Conservation (phyloP, 2,329 filamentous ascomycete genomes). For the Diplocarpon rosae region DNA sequence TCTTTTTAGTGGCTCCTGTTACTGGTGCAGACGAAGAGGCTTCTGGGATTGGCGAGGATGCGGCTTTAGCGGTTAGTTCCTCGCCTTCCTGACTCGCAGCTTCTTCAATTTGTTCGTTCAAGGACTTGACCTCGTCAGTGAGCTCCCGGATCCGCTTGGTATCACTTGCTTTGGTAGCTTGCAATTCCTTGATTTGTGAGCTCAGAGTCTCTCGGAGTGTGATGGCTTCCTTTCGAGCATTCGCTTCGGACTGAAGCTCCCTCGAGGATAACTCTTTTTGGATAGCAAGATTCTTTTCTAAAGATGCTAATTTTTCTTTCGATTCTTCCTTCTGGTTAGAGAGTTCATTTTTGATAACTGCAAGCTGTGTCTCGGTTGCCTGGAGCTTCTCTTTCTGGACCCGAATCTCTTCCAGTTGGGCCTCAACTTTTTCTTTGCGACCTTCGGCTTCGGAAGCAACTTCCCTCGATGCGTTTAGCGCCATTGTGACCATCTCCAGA, state of each 20-base stretch:
- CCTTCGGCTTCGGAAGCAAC: conserved; percentile 30
- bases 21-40: conserved; percentile 31
- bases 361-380: conserved; percentile 17
- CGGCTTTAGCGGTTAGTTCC: conserved; percentile 3
- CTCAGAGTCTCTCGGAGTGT: conserved; percentile 12
- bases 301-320: conserved; percentile 14
- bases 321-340: conserved; percentile 16
- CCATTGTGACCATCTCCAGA: conserved; percentile 31
- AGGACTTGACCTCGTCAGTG: conserved; percentile 11
- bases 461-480: conserved; percentile 64
- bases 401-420: conserved; percentile 20
- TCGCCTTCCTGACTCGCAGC: conserved; percentile 9
- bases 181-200: conserved; percentile 18
- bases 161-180: conserved; percentile 13
- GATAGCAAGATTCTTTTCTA: conserved; percentile 14
- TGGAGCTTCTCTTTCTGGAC: conserved; percentile 22
- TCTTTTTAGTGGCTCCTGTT: conserved; percentile 53
- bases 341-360: conserved; percentile 15
- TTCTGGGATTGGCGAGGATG: conserved; percentile 18
- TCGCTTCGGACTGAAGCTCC: conserved; percentile 11
- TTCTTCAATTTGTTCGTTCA: conserved; percentile 15
- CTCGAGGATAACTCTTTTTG: conserved; percentile 11
- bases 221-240: conserved; percentile 17
- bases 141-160: conserved; percentile 20
- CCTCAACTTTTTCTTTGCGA: conserved; percentile 15